Conservation (phyloP, 208 protist genomes). For the Leishmania turanica region DNA sequence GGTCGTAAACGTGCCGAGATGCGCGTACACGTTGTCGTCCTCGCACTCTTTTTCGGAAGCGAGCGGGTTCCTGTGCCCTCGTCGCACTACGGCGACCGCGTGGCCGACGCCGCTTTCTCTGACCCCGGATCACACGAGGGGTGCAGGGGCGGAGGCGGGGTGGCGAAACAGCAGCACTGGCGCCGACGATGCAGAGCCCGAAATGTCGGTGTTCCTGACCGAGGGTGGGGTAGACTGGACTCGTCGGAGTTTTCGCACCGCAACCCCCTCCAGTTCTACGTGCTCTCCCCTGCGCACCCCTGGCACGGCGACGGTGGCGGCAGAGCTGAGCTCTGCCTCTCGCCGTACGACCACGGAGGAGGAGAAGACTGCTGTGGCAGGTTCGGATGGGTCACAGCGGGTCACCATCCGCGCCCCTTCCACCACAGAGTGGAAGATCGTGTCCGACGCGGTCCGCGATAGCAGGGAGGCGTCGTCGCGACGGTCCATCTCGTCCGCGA, state of each 20-base stretch:
- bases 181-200: neutral
- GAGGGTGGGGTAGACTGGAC: constrained; percentile 6
- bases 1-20: neutral
- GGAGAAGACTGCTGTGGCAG: neutral
- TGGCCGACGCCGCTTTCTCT: too few relatives aligned
- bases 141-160: neutral
- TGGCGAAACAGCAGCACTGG: neutral
- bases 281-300: neutral
- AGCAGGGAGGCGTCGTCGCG: neutral
- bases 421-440: neutral
- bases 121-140: neutral
- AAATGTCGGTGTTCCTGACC: constrained; percentile 22
- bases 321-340: neutral
- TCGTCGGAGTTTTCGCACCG: neutral
- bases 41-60: neutral
- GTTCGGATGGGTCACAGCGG: neutral
- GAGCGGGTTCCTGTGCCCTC: neutral
- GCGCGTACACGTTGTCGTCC: neutral
- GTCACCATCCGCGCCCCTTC: neutral
- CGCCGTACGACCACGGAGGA: neutral
- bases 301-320: neutral
- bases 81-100: neutral
- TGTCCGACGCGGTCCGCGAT: neutral
- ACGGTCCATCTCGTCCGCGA: neutral
- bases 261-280: neutral